phyloP scores from a whole-genome alignment of 768 basidiomycete genomes.

The Kwoniella dendrophila region DNA sequence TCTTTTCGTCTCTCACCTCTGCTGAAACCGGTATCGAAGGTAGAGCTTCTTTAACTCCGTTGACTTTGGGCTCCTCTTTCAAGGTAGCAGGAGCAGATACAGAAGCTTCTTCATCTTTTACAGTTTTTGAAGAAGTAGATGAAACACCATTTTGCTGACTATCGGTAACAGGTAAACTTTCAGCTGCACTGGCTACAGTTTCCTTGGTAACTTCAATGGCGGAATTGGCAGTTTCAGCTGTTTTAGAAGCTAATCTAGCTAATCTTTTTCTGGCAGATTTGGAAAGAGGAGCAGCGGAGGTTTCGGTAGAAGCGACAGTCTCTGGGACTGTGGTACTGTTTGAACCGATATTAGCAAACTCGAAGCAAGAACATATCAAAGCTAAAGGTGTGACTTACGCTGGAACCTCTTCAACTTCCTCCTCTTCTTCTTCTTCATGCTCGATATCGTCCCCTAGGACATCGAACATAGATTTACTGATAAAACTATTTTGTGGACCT shows the following conservation, averaged over 20 bases:
- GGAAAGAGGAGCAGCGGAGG: slow-evolving; percentile 17
- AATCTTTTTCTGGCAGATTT: slow-evolving; percentile 40
- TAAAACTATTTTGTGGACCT: slow-evolving; percentile 20
- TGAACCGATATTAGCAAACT: not conserved
- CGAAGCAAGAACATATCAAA: not conserved
- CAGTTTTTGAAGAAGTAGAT: not conserved
- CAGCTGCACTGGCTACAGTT: slow-evolving; percentile 3
- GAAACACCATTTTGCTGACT: not conserved
- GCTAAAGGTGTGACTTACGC: not conserved
- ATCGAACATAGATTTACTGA: slow-evolving; percentile 37
- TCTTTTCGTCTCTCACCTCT: slow-evolving; percentile 6
- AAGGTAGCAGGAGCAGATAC: not conserved
- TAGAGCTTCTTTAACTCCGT: not conserved
- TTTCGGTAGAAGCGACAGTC: not conserved
- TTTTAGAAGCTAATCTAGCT: slow-evolving; percentile 27
- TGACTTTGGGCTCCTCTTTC: slow-evolving; percentile 6
- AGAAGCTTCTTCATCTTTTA: not conserved
- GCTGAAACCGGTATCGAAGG: not conserved
- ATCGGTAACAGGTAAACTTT: slow-evolving; percentile 7
- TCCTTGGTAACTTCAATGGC: slow-evolving; percentile 10
- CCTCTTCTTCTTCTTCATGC: slow-evolving; percentile 32
- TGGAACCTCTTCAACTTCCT: slow-evolving; percentile 21
- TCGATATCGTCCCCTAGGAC: slow-evolving; percentile 29
- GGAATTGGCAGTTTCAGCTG: slow-evolving; percentile 13
- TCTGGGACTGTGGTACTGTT: not conserved